phyloP scores from a whole-genome alignment of 192 early-diverging fungal species.

The Piromyces sp. region DNA sequence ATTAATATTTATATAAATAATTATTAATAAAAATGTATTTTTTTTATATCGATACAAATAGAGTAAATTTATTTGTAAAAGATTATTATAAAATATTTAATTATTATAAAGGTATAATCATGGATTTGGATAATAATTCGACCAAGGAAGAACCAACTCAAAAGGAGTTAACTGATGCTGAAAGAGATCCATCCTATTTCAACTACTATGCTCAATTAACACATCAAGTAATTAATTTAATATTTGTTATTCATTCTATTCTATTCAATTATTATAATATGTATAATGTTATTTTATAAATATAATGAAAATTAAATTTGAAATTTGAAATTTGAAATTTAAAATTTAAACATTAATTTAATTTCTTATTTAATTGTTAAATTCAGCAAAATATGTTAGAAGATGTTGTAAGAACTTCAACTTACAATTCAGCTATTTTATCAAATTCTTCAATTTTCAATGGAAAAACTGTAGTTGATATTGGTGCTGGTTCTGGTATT shows the following conservation, averaged over 20 bases:
- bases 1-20: no score
- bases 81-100: no score
- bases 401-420: constrained; percentile 83
- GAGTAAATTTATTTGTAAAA: no score
- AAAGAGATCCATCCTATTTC: constrained; percentile 53
- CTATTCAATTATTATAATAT: no score
- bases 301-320: no score
- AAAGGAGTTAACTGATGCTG: constrained; percentile 11
- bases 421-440: constrained; percentile 82
- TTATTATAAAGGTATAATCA: no score
- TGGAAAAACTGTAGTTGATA: constrained; percentile 75
- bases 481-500: constrained; percentile 78
- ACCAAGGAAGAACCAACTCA: neutral
- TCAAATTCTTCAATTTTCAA: constrained; percentile 60
- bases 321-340: no score
- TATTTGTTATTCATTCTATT: no score
- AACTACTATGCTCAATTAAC: constrained; percentile 67
- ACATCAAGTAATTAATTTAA: constrained; percentile 49
- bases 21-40: no score
- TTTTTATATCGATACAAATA: no score
- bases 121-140: neutral
- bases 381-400: constrained; percentile 90
- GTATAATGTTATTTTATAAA: no score
- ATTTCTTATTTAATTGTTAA: neutral
- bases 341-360: neutral